These are phyloP conservation scores for Pseudonectria foliicola DNA, from an alignment of 2,329 filamentous ascomycete species.

Conservation along the genomic window DNA sequence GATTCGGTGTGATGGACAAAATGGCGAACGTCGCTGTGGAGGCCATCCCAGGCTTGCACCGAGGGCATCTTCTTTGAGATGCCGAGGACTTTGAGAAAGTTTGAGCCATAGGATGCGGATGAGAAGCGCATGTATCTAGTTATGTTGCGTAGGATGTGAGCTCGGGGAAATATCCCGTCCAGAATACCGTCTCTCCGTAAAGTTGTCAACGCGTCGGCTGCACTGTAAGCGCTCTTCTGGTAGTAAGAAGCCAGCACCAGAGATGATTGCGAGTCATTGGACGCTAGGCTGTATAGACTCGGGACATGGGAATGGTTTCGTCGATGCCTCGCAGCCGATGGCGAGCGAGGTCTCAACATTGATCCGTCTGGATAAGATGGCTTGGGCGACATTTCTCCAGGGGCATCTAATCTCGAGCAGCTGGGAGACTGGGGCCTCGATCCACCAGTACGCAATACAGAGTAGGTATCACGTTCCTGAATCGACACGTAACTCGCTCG, in stretches of 20 bases:
- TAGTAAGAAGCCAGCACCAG: constrained; percentile 43
- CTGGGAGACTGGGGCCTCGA: constrained; percentile 39
- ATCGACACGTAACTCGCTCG: constrained; percentile 43
- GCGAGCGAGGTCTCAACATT: constrained; percentile 11
- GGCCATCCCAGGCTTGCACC: constrained; percentile 36
- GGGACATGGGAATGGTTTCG: constrained; percentile 30
- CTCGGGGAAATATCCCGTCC: constrained; percentile 51
- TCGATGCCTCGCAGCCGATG: constrained; percentile 17
- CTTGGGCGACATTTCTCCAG: constrained; percentile 14
- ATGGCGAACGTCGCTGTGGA: constrained; percentile 54
- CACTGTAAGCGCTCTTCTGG: constrained; percentile 40
- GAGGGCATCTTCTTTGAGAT: constrained; percentile 46
- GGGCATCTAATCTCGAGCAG: constrained; percentile 18
- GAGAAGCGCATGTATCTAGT: constrained; percentile 60
- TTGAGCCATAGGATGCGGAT: constrained; percentile 58
- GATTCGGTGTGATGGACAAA: constrained; percentile 58
- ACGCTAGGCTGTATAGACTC: constrained; percentile 55
- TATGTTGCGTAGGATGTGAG: constrained; percentile 55
- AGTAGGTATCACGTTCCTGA: constrained; percentile 47
- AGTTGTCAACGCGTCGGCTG: constrained; percentile 40
- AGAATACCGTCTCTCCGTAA: constrained; percentile 47
- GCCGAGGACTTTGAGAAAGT: constrained; percentile 56
- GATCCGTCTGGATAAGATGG: constrained; percentile 8
- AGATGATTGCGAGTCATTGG: constrained; percentile 49
- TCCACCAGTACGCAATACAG: constrained; percentile 40